Evolutionary conservation across 371 early-diverging fungal species (phyloP), one percentile per base, ranked within the genome.

Genomic region (Apophysomyces variabilis): DNA sequence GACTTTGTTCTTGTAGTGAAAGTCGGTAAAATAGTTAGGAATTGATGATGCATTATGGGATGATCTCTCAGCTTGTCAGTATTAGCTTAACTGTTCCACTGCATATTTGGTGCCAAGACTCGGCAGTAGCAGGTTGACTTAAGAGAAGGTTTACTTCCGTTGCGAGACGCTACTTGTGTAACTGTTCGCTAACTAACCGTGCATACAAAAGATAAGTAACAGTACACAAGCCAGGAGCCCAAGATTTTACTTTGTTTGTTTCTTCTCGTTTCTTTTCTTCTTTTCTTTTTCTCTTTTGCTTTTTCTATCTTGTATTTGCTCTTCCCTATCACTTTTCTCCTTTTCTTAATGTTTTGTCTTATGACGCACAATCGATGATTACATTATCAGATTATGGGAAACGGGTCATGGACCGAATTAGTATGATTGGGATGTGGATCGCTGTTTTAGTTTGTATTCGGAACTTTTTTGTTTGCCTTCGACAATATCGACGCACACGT

Each of bases 361-460:
- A 45, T 36, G 21, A 54, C 32, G 37, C 6, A 9, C 35, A 39
- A 37, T 46, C 14, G 14, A 78, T 82, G 79, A 69, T 74, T 38
- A 56, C 70, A 61, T 65, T 78, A 35, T 66, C 82, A 62, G 64
- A 57, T 13, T 82, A 75, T 62, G 77, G 65, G 21, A 76, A 65
- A 13, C 66, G 79, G 61, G 73, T 82, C 9, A 44, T 82, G 21
- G 79, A 82, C 64, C 72, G 82, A 18, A 67, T 82, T 44, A 78
- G 72, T 45, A 73, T 82, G 76, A 72, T 82, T 41, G 77, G 79
- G 16, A 77, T 74, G 74, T 82, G 79, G 74, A n/a, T 78, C 36
- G 79, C 78, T 8, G 70, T 77, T 5, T 47, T 69, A 4, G 58
- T 82, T 18, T 74, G 72, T 67, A 46, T 77, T 38, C 69, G 79